phyloP scores from a whole-genome alignment of 106 monocot genomes.

The Apostasia shenzhenica region DNA sequence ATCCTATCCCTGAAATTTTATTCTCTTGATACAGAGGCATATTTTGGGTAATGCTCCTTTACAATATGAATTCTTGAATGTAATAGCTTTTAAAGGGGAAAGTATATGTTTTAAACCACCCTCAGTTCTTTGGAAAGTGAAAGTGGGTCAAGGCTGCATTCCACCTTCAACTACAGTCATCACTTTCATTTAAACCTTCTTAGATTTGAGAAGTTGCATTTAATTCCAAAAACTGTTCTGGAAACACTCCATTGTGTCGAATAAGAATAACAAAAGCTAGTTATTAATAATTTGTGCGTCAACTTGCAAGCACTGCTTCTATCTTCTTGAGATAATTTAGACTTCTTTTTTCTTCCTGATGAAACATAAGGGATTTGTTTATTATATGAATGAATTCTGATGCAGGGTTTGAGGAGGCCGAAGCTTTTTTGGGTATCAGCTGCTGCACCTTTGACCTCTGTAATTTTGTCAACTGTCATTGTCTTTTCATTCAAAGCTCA shows the following conservation, averaged over 20 bases:
- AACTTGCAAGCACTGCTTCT: too few species aligned
- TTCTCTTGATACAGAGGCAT: too few species aligned
- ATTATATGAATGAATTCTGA: background rate
- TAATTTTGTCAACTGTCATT: slow-evolving; percentile 58
- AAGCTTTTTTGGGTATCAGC: slow-evolving; percentile 83
- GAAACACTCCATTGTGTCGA: too few species aligned
- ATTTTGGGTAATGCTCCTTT: background rate
- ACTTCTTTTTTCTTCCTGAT: background rate
- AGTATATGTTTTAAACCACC: slow-evolving; percentile 4
- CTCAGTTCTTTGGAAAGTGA: too few species aligned
- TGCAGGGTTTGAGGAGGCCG: slow-evolving; percentile 54
- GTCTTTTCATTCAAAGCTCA: slow-evolving; percentile 43
- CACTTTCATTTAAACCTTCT: too few species aligned
- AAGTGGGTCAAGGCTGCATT: too few species aligned
- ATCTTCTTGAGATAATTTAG: background rate
- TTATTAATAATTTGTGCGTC: too few species aligned
- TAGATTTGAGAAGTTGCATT: too few species aligned
- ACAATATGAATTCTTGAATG: background rate
- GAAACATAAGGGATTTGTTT: background rate
- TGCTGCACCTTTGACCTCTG: slow-evolving; percentile 64
- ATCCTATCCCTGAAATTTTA: background rate
- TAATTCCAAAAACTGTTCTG: too few species aligned
- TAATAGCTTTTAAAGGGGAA: background rate
- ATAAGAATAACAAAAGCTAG: too few species aligned
- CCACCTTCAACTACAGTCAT: too few species aligned